Evolutionary conservation across 306 rosid species (phyloP), one percentile per base, ranked within the genome.

Genomic region (Cucurbita ficifolia): DNA sequence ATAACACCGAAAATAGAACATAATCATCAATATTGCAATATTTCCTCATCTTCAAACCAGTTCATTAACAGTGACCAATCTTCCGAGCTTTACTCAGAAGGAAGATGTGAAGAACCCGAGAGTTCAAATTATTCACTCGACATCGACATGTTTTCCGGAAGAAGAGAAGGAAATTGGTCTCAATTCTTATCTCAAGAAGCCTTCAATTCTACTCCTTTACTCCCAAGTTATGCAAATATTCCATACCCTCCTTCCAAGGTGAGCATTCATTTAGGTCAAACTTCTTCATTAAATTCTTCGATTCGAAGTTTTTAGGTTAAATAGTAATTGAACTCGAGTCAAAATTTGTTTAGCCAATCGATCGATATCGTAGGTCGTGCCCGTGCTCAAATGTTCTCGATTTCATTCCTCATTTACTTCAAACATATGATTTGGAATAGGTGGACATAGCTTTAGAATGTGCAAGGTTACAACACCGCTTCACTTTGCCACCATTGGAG

Each of bases 401-500:
- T 29, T 29, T 29, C 33, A 29, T 29, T 29, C 33, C 2, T 29
- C 33, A 29, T 29, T 29, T 29, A 2, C 33, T 29, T 29, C 33
- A 29, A 29, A 29, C 33, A 29, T 29, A 1, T 29, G 33, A 29
- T 29, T 29, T 29, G 53, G 42, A 19, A 22, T 56, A 93, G 98
- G 96, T 93, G 51, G 97, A 93, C 76, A 77, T 87, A 80, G 96
- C 98, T 38, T 68, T 88, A 64, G 96, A 93, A 85, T 90, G 96
- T 73, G 98, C 98, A 82, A 86, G 98, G 87, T 77, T 90, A 86
- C 96, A 90, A 50, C 92, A 88, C 58, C 83, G 94, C 78, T 84
- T 90, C 76, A 13, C 82, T 54, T 79, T 88, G 86, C 96, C 98
- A 22, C 87, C 97, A 11, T 80, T 90, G 79, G 96, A 86, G 83